Base-by-base conservation (phyloP, 139 green algal species). In the Pleodorina starrii region DNA sequence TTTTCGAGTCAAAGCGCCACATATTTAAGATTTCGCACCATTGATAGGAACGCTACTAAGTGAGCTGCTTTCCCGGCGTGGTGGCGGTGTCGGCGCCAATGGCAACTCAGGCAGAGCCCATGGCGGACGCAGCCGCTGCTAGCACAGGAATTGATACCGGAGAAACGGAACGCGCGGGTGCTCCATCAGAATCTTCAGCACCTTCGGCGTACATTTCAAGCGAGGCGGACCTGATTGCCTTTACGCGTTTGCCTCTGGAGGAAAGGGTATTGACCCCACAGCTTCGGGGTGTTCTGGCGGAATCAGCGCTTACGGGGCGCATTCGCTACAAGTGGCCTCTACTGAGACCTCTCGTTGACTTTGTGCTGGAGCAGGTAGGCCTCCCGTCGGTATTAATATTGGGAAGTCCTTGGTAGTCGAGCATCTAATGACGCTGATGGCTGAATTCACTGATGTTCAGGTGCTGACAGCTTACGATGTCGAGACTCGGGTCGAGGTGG, bases 311-410 rank as follows among this genome's bases (percentile, higher is more conserved):
- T 1, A 93, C 86, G 6, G 93, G 91, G 16, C n/a, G 73, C 0
- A 79, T 95, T 21, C 91, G 94, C 0, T 96, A 94, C 87, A 79
- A 89, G 23, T 96, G 94, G 94, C 40, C 66, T 1, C 48, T 96
- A 25, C 60, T 96, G 36, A 43, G 77, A 36, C 94, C 94, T 11
- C 77, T 96, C n/a, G 75, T 96, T 51, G 91, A 95, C 54, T 77
- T 77, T 23, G 46, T 87, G 6, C 48, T 96, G 2, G 87, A 95
- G 32, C 68, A 91, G 76, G 83, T 92, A 60, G 2, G 89, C 35
- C 16, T 84, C 38, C 35, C 11, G 36, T 11, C 29, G 74, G n/a
- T n/a, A n/a, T n/a, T n/a, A n/a, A n/a, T n/a, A n/a, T n/a, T n/a
- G n/a, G n/a, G n/a, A n/a, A n/a, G n/a, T n/a, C n/a, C n/a, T n/a